These are phyloP conservation scores for Astragalus glycyphyllos DNA, from an alignment of 306 rosid genomes.

Conservation along the genomic window DNA sequence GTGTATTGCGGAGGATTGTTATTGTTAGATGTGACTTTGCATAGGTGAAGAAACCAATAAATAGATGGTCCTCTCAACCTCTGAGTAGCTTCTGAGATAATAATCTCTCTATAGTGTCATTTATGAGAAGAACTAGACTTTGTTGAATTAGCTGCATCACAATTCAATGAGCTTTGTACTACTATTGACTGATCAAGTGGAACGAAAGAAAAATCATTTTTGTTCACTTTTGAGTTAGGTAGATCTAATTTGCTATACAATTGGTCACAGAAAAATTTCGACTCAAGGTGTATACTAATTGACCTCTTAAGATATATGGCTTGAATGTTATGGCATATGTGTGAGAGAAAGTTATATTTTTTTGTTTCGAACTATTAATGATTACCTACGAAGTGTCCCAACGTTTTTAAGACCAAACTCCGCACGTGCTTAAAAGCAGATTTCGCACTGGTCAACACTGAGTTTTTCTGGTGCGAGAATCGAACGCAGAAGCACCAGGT, in stretches of 20 bases:
- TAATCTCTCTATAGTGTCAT: conserved; percentile 34
- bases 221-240: conserved; percentile 44
- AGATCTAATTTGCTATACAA: conserved; percentile 49
- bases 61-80: conserved; percentile 49
- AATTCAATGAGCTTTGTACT: conserved; percentile 16
- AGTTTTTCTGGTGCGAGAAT: no score
- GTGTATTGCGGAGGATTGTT: conserved; percentile 44
- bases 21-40: conserved; percentile 62
- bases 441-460: no score
- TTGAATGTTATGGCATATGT: conserved; percentile 20
- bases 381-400: no score
- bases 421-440: no score
- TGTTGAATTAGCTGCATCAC: conserved; percentile 38
- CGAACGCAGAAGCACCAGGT: no score
- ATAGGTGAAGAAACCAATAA: conserved; percentile 53
- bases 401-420: no score
- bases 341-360: neutral
- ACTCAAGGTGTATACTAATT: no score
- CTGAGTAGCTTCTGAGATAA: conserved; percentile 44
- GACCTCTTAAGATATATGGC: neutral
- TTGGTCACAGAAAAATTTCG: neutral
- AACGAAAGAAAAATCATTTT: no score
- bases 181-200: conserved; percentile 18
- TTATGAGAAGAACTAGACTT: conserved; percentile 14
- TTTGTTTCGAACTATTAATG: no score